These are phyloP conservation scores for Stachybotrys chlorohalonatus DNA, from an alignment of 2,329 filamentous ascomycete species.

Conservation along the genomic window DNA sequence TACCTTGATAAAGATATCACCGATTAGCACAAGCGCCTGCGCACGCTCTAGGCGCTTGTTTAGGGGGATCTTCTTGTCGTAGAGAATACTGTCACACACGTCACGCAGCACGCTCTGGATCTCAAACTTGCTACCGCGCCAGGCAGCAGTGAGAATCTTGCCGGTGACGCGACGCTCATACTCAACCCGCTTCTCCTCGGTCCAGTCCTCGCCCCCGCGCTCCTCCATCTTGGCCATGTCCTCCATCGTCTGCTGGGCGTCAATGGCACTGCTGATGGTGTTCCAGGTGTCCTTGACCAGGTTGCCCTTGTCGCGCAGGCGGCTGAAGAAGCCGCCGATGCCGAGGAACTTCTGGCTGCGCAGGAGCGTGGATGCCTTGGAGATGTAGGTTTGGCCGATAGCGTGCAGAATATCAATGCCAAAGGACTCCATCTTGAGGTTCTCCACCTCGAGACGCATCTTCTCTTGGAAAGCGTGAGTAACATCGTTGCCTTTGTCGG, in stretches of 20 bases:
- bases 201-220: slow-evolving; percentile 93
- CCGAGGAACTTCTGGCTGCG: slow-evolving; percentile 97
- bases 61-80: slow-evolving; percentile 67
- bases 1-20: slow-evolving; percentile 84
- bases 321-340: slow-evolving; percentile 87
- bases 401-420: slow-evolving; percentile 93
- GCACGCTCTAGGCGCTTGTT: slow-evolving; percentile 85
- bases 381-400: slow-evolving; percentile 82
- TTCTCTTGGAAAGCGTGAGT: slow-evolving; percentile 89
- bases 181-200: slow-evolving; percentile 91
- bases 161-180: slow-evolving; percentile 94
- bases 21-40: slow-evolving; percentile 79
- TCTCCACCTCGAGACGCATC: slow-evolving; percentile 89
- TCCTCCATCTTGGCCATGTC: slow-evolving; percentile 97
- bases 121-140: slow-evolving; percentile 94
- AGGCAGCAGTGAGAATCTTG: slow-evolving; percentile 95
- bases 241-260: slow-evolving; percentile 97
- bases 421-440: slow-evolving; percentile 98
- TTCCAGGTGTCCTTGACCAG: slow-evolving; percentile 98
- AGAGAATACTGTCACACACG: slow-evolving; percentile 82
- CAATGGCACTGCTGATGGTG: slow-evolving; percentile 91
- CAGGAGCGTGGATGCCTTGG: slow-evolving; percentile 78
- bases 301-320: slow-evolving; percentile 92
- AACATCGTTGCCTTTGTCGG: slow-evolving; percentile 78
- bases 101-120: slow-evolving; percentile 93